These are phyloP conservation scores for Capronia coronata DNA, from an alignment of 2,329 filamentous ascomycete species.

Conservation along the genomic window DNA sequence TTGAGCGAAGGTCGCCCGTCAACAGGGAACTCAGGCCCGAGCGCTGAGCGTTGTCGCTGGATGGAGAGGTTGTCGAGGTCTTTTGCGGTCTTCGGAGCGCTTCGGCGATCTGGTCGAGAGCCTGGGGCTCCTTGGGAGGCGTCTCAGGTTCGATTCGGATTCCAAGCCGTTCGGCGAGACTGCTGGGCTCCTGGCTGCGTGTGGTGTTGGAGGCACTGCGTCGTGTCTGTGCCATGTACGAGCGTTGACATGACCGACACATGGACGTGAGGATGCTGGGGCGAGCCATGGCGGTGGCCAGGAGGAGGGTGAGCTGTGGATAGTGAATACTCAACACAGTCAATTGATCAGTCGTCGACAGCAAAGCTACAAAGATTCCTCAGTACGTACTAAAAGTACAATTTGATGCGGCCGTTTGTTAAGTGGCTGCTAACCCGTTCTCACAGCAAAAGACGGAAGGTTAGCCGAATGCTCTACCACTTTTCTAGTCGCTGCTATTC, in stretches of 20 bases:
- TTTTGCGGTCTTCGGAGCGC: slow-evolving; percentile 3
- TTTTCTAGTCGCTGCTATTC: slow-evolving; percentile 8
- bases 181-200: neutral
- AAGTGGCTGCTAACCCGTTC: too few species aligned
- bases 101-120: slow-evolving; percentile 7
- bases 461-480: slow-evolving; percentile 14
- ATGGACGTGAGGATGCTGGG: slow-evolving; percentile 17
- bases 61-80: neutral
- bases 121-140: slow-evolving; percentile 2
- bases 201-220: slow-evolving; percentile 11
- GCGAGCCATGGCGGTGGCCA: slow-evolving; percentile 23
- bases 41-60: neutral
- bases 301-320: too few species aligned
- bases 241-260: slow-evolving; percentile 22
- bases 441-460: slow-evolving; percentile 1
- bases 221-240: slow-evolving; percentile 7
- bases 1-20: slow-evolving; percentile 4
- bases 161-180: slow-evolving; percentile 12
- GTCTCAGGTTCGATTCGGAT: slow-evolving; percentile 8
- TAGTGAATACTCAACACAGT: neutral
- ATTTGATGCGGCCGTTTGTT: too few species aligned
- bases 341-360: neutral
- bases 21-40: slow-evolving; percentile 2
- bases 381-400: neutral
- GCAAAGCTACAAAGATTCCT: neutral